These are phyloP conservation scores for Aspergillus tubingensis DNA, from an alignment of 2,329 filamentous ascomycete genomes.

Conservation along the genomic window DNA sequence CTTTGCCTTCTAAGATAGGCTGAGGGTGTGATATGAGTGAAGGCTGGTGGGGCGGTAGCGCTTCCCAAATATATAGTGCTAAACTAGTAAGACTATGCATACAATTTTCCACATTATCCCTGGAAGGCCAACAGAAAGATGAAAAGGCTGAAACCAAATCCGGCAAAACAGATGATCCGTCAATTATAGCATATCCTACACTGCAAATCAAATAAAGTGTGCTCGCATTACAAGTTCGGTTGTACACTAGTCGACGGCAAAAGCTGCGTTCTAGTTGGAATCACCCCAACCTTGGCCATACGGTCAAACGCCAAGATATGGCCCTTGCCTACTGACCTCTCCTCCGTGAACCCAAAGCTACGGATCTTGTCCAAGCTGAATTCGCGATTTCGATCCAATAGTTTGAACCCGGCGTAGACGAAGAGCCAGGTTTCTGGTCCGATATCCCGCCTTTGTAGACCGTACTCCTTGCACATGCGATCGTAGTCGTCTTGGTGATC, in stretches of 20 bases:
- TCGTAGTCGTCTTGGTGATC: slow-evolving; percentile 21
- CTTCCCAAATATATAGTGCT: too few relatives aligned
- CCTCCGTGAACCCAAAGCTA: slow-evolving; percentile 26
- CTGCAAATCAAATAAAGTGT: neutral
- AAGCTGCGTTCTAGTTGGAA: neutral
- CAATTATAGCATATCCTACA: too few relatives aligned
- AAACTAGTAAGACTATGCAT: too few relatives aligned
- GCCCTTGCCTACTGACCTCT: slow-evolving; percentile 20
- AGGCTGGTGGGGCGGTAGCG: too few relatives aligned
- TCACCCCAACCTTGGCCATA: slow-evolving; percentile 12
- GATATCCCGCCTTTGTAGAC: slow-evolving; percentile 17
- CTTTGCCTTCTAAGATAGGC: too few relatives aligned
- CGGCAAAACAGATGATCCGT: too few relatives aligned
- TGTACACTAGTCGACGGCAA: neutral
- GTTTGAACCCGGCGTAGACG: slow-evolving; percentile 15
- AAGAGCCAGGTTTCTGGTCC: slow-evolving; percentile 19
- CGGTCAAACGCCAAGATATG: slow-evolving; percentile 18
- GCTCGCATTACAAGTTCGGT: neutral
- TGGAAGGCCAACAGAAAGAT: too few relatives aligned
- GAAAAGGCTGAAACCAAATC: too few relatives aligned
- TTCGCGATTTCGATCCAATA: slow-evolving; percentile 23
- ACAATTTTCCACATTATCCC: too few relatives aligned
- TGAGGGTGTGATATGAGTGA: too few relatives aligned
- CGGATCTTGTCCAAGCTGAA: slow-evolving; percentile 27
- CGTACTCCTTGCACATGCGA: slow-evolving; percentile 25